phyloP scores from a whole-genome alignment of 169 alveolate genomes.

The Pseudocohnilembus persalinus region DNA sequence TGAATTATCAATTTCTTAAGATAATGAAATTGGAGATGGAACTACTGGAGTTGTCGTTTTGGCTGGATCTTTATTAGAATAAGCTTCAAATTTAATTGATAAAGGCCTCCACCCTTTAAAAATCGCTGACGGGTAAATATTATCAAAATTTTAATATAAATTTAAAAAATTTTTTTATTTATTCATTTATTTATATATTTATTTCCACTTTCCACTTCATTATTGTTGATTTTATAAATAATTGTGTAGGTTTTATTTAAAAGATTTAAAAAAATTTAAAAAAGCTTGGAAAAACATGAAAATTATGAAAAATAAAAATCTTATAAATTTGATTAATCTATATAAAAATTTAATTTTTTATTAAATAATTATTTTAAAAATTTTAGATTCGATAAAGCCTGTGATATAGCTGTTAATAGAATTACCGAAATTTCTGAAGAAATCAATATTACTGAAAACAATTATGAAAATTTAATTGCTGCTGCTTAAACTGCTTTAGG shows the following conservation, averaged over 20 bases:
- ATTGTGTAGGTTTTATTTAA: too few species aligned
- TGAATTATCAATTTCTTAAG: conserved; percentile 98
- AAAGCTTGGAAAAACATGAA: background rate
- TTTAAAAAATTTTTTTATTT: too few species aligned
- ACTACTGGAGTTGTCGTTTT: conserved; percentile 99
- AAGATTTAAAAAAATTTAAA: background rate
- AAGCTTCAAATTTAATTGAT: conserved; percentile 94
- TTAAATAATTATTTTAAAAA: too few species aligned
- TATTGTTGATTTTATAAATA: background rate
- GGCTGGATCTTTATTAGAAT: conserved; percentile 97
- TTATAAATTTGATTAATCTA: background rate
- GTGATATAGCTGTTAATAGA: conserved; percentile 90
- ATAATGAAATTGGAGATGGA: conserved; percentile 99
- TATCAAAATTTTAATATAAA: too few species aligned
- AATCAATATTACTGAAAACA: conserved; percentile 66
- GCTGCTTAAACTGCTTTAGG: conserved; percentile 98
- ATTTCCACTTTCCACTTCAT: too few species aligned
- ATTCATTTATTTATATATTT: too few species aligned
- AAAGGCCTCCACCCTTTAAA: conserved; percentile 98
- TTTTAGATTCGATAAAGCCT: conserved; percentile 92
- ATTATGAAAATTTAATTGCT: conserved; percentile 59
- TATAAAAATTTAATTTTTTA: too few species aligned
- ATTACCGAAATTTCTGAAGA: conserved; percentile 91
- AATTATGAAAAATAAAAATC: background rate
- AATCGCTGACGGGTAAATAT: conserved; percentile 93